Evolutionary conservation across 2,329 filamentous ascomycete species (phyloP).

Genomic region (Microsporum audouinii): DNA sequence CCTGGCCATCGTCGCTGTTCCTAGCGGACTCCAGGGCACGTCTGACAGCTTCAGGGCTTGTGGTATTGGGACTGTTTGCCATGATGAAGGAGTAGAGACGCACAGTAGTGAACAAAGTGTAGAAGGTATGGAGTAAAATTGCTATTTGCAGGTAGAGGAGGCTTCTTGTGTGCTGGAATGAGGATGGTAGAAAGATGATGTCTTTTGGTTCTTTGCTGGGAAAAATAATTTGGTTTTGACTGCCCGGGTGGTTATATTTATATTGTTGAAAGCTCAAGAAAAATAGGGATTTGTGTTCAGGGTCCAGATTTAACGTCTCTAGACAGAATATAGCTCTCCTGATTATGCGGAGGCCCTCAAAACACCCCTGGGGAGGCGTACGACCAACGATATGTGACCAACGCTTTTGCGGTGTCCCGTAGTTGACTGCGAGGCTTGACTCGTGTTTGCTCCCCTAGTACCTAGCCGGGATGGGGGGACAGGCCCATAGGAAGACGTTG

Average conservation of each 20-base stretch:
- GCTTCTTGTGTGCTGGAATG: neutral
- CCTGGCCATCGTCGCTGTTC: constrained; percentile 55
- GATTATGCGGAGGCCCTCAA: constrained; percentile 2
- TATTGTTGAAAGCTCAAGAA: neutral
- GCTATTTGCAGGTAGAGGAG: neutral
- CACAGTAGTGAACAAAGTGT: neutral
- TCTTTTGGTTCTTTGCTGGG: neutral
- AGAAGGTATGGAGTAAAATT: neutral
- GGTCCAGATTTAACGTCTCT: constrained; percentile 1
- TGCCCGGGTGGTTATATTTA: neutral
- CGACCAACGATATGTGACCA: constrained; percentile 2
- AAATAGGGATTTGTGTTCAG: neutral
- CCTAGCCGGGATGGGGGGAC: neutral
- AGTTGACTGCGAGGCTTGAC: constrained; percentile 3
- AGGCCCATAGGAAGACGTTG: constrained; percentile 1
- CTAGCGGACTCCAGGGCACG: constrained; percentile 65
- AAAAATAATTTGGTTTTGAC: neutral
- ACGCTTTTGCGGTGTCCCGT: neutral
- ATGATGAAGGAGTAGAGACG: constrained; percentile 15
- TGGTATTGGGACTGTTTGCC: constrained; percentile 26
- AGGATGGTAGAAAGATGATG: neutral
- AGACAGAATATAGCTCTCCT: neutral
- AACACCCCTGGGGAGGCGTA: neutral
- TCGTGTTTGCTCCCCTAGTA: constrained; percentile 2
- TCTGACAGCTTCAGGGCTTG: constrained; percentile 40